A percentile compares a stretch with the other conserved stretches of the same genome.
These are phyloP conservation scores for Medicago lupulina DNA, from an alignment of 306 rosid species.

Conservation along the genomic window DNA sequence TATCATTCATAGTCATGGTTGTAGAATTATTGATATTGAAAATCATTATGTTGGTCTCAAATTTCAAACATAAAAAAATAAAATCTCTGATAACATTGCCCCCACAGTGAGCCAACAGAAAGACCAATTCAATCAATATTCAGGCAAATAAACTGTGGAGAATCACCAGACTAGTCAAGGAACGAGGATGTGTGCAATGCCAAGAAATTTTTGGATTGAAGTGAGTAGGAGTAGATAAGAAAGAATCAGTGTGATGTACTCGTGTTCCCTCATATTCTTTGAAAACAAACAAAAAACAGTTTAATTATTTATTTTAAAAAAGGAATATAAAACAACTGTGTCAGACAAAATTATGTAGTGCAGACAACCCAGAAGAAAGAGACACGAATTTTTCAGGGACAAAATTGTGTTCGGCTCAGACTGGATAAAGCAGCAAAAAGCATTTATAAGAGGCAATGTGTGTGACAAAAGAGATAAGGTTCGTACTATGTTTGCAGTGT, in stretches of 20 bases:
- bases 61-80: background rate
- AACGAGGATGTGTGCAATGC: slow-evolving; percentile 29
- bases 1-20: no score
- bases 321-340: slow-evolving; percentile 22
- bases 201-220: slow-evolving; percentile 36
- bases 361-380: slow-evolving; percentile 52
- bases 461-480: slow-evolving; percentile 55
- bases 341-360: slow-evolving; percentile 46
- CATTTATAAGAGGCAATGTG: background rate
- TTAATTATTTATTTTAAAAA: background rate
- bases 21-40: background rate
- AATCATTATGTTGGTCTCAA: background rate
- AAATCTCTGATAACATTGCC: slow-evolving; percentile 12
- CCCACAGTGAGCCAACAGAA: slow-evolving; percentile 38
- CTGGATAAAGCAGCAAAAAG: slow-evolving; percentile 39
- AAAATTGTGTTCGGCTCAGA: slow-evolving; percentile 50
- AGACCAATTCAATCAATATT: slow-evolving; percentile 36
- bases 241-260: slow-evolving; percentile 50
- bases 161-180: slow-evolving; percentile 46
- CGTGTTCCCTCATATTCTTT: slow-evolving; percentile 53
- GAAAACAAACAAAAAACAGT: slow-evolving; percentile 49
- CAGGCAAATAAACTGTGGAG: slow-evolving; percentile 41
- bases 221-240: slow-evolving; percentile 46
- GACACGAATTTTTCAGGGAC: slow-evolving; percentile 46
- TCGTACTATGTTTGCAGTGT: slow-evolving; percentile 32